These are phyloP conservation scores for Pseudozyma tsukubaensis DNA, from an alignment of 1,284 basidiomycete species.

Conservation along the genomic window DNA sequence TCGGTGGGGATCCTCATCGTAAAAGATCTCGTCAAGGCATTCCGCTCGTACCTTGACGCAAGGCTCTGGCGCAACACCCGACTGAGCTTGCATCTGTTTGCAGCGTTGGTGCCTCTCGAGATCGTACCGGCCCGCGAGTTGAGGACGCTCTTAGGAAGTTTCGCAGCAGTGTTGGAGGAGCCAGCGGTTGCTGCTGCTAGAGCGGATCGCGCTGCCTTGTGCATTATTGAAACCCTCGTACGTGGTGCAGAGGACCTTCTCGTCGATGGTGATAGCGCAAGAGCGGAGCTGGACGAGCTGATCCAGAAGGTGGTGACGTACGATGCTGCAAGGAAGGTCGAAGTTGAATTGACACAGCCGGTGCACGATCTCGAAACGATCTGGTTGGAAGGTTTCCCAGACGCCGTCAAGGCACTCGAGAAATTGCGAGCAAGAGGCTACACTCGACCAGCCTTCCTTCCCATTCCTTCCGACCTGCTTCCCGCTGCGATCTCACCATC, in stretches of 20 bases:
- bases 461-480: constrained; percentile 58
- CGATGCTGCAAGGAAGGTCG: constrained; percentile 49
- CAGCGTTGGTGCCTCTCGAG: constrained; percentile 72
- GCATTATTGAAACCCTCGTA: constrained; percentile 83
- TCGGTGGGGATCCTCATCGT: constrained; percentile 57
- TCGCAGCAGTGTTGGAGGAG: constrained; percentile 86
- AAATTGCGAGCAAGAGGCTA: constrained; percentile 44
- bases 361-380: constrained; percentile 45
- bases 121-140: constrained; percentile 82
- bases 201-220: constrained; percentile 84
- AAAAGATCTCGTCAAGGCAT: constrained; percentile 62
- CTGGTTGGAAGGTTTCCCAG: constrained; percentile 60
- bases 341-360: constrained; percentile 50
- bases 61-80: constrained; percentile 66
- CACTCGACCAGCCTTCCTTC: constrained; percentile 52
- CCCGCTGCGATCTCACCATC: constrained; percentile 57
- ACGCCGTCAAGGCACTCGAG: constrained; percentile 56
- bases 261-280: constrained; percentile 15
- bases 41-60: constrained; percentile 61
- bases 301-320: constrained; percentile 57
- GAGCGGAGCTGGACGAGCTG: constrained; percentile 57
- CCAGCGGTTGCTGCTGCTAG: constrained; percentile 87
- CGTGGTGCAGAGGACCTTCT: constrained; percentile 60
- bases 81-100: constrained; percentile 61
- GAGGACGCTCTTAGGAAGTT: constrained; percentile 80